Conservation (phyloP, 2,329 filamentous ascomycete genomes). For the Aplosporella prunicola region DNA sequence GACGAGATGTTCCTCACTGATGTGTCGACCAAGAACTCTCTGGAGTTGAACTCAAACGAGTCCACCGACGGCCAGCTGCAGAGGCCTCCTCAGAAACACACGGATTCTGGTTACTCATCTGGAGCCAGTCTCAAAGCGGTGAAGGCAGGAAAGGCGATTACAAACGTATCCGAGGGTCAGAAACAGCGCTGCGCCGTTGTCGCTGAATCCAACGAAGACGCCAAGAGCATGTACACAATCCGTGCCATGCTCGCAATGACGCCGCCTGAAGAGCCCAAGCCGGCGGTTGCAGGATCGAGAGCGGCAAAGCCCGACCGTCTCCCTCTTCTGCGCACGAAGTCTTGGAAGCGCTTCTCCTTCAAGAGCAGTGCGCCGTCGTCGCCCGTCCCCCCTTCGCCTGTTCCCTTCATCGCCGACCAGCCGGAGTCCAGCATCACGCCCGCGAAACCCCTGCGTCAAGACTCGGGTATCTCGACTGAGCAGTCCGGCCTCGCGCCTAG, state of each 20-base stretch:
- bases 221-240: slow-evolving; percentile 1
- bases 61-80: slow-evolving; percentile 1
- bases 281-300: not conserved
- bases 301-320: slow-evolving; percentile 1
- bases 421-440: slow-evolving; percentile 1
- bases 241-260: not conserved
- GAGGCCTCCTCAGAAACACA: slow-evolving; percentile 14
- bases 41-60: too few relatives aligned
- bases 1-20: slow-evolving; percentile 9
- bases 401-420: not conserved
- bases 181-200: too few relatives aligned
- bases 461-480: slow-evolving; percentile 3
- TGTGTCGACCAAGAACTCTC: too few relatives aligned
- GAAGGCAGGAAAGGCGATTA: too few relatives aligned
- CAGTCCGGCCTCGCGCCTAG: not conserved
- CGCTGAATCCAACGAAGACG: too few relatives aligned
- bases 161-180: too few relatives aligned
- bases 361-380: not conserved
- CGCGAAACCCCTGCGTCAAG: slow-evolving; percentile 1
- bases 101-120: slow-evolving; percentile 33
- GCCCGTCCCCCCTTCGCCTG: not conserved
- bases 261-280: not conserved
- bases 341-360: slow-evolving; percentile 6
- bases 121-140: slow-evolving; percentile 19
- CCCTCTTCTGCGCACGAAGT: slow-evolving; percentile 5